These are phyloP conservation scores for Suaeda aralocaspica DNA, from an alignment of 148 eudicot species.

Conservation along the genomic window DNA sequence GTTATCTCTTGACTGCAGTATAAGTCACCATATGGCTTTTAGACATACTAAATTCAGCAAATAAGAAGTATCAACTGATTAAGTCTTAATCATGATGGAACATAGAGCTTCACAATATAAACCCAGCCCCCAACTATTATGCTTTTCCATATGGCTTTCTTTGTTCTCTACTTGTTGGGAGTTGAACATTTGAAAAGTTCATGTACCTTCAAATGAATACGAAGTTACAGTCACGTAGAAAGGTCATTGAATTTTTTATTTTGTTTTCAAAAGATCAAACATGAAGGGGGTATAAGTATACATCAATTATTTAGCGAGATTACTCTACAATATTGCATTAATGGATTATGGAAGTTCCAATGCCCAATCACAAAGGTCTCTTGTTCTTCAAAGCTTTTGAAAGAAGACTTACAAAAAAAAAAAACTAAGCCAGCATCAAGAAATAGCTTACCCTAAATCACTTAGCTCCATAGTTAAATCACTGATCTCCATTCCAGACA, in stretches of 20 bases:
- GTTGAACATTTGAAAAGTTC: not conserved
- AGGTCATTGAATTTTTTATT: not conserved
- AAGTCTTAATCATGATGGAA: not conserved
- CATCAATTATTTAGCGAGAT: not conserved
- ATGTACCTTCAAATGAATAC: not conserved
- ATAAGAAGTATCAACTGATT: not conserved
- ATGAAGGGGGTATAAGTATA: not conserved
- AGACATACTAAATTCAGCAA: not conserved
- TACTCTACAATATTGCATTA: not conserved
- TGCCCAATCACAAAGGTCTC: not conserved
- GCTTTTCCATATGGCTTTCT: too few relatives aligned
- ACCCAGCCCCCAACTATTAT: not conserved
- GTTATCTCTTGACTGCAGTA: slow-evolving; percentile 71
- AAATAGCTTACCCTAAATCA: slow-evolving; percentile 64
- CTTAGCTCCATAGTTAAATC: slow-evolving; percentile 95
- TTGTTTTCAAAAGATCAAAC: not conserved
- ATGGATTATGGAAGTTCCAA: not conserved
- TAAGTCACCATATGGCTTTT: not conserved
- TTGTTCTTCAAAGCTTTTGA: not conserved
- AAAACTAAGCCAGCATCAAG: not conserved
- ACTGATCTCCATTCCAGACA: slow-evolving; percentile 98
- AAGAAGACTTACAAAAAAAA: not conserved
- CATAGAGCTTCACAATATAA: not conserved
- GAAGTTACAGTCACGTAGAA: too few relatives aligned
- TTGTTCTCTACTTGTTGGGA: not conserved